Evolutionary conservation across 441 rosid species (phyloP), one percentile per base, ranked within the genome.

Genomic region (Viola pubescens): DNA sequence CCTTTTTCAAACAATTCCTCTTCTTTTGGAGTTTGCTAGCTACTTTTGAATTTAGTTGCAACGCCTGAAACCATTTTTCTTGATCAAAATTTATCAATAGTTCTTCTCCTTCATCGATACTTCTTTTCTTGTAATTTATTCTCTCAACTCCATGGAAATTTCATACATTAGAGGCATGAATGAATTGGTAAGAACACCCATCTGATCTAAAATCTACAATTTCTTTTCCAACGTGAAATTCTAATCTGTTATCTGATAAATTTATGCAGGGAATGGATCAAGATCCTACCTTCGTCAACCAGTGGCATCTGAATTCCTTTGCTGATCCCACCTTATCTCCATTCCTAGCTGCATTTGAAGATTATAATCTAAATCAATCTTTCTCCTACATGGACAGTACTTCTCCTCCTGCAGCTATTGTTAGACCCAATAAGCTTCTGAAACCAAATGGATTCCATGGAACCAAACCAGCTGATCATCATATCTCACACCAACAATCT

Each of bases 261-360:
- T 0, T 4, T n/a, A 19, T 40, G 42, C n/a, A 40, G 41, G 9
- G 1, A 38, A 12, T 37, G n/a, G 43, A 4, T 41, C 9, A 80
- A 49, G 84, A 76, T 64, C 50, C 72, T 4, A 37, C 73, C 72
- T 75, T 77, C 61, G 64, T 77, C 54, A 71, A 64, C 48, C 90
- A 73, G 44, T 80, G 84, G 87, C 72, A 73, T n/a, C 63, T 68
- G 78, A 77, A 72, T 61, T 66, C 78, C 14, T 10, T 64, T 19
- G 90, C 80, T 55, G 85, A 82, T 16, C 51, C 70, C 37, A 62
- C 48, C 65, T 37, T 70, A 40, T 62, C 70, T 5, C 83, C 85
- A 7, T 14, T 68, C 37, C 52, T 76, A 61, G 72, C 77, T 64
- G 78, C 79, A 16, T 78, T 76, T 41, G 83, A 69, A 42, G 83